Evolutionary conservation across 2,329 filamentous ascomycete genomes (phyloP), one percentile per base, ranked within the genome.

Genomic region (Thielaviopsis ethacetica): DNA sequence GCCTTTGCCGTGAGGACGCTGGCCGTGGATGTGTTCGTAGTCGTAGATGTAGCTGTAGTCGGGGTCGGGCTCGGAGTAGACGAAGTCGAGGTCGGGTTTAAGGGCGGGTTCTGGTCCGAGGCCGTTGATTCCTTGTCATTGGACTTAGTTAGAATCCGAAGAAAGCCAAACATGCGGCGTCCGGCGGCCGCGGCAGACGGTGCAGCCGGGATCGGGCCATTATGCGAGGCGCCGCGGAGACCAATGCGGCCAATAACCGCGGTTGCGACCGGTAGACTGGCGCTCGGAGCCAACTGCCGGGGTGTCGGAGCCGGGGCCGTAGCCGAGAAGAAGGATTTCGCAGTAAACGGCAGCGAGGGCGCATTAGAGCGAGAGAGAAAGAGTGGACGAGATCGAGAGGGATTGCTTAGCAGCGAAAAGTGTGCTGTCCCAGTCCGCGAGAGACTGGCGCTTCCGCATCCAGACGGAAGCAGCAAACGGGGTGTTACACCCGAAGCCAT

Each of bases 401-500:
- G 19, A 34, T 54, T 54, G 27, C 22, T 21, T 44, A 50, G 54
- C 30, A 38, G 55, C 24, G 3, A 57, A 49, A 51, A 51, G 24
- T 22, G 27, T 19, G 47, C 44, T 17, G 44, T 21, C 30, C 47
- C 44, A 22, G 44, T 21, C 30, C 47, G 44, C 24, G 44, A 57
- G 17, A 50, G 38, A 19, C 44, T 47, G n/a, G 10, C 50, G 27
- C 57, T 53, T 38, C 57, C 50, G 57, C 60, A 57, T 58, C 56
- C 50, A 27, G 59, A 50, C 44, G 75, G 75, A 70, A 76, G 71
- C 71, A 77, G 71, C 69, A 71, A 71, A 66, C 73, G 73, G 65
- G 75, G 75, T 66, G 75, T 70, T 67, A 71, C 71, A 69, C 73
- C 75, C 70, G 73, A 71, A 68, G 72, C 72, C 76, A 78, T 78